phyloP scores from a whole-genome alignment of 805 yeast genomes.

The Myxozyma geophila region DNA sequence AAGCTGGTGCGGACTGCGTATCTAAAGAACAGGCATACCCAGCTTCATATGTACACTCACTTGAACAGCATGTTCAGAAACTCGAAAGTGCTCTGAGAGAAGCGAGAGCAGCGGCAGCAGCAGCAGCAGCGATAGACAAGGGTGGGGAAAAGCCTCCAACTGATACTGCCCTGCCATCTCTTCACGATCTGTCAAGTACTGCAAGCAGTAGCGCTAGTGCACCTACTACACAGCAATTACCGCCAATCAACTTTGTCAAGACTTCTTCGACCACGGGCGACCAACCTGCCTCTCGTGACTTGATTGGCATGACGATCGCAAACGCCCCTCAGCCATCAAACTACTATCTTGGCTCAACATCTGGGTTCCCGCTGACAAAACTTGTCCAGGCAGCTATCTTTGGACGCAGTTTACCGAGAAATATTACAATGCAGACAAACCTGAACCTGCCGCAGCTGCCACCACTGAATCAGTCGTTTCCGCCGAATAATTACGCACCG shows the following conservation, averaged over 20 bases:
- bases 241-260: conserved; percentile 29
- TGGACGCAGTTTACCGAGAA: conserved; percentile 23
- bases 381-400: conserved; percentile 34
- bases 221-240: conserved; percentile 18
- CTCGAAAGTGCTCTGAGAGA: conserved; percentile 22
- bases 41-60: conserved; percentile 32
- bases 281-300: conserved; percentile 24
- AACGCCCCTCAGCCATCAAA: conserved; percentile 22
- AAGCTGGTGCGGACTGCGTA: conserved; percentile 72
- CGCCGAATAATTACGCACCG: conserved; percentile 5
- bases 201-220: conserved; percentile 5
- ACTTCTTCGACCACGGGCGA: conserved; percentile 19
- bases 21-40: conserved; percentile 36
- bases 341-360: conserved; percentile 31
- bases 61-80: conserved; percentile 27
- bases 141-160: background rate
- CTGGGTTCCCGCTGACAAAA: conserved; percentile 34
- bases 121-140: background rate
- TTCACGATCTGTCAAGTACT: conserved; percentile 1
- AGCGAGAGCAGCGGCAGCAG: background rate
- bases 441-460: conserved; percentile 25
- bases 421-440: conserved; percentile 18
- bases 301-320: conserved; percentile 21
- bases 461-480: conserved; percentile 4
- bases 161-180: conserved; percentile 1